Base-by-base conservation (phyloP, 75 land plant genomes). In the Gnetum montanum region DNA sequence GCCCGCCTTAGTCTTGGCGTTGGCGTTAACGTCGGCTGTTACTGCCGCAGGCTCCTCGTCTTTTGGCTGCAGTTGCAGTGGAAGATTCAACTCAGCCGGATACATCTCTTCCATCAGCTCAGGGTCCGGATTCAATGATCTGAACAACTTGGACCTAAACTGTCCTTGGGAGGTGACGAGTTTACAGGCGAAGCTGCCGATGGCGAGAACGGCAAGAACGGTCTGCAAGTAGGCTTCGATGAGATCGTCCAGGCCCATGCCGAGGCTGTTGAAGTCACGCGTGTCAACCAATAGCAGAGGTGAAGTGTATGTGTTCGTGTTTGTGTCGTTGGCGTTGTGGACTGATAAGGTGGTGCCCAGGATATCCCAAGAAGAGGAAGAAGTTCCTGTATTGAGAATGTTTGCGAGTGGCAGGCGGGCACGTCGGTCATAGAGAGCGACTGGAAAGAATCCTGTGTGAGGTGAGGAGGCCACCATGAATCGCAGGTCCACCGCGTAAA, bases 181-280 rank as follows among this genome's bases (percentile, higher is more conserved):
- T 52, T 69, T 69, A 54, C 60, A 69, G 38, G 72, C 72, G 40
- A 69, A 52, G 10, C 60, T 46, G 40, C 63, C 72, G n/a, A 69
- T 69, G 29, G 66, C 72, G 10, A 62, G 34, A 12, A 69, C 58
- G 3, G 72, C 59, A 25, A 69, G 67, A 34, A 69, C 72, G 5
- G 72, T 69, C 72, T 69, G 72, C 72, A 69, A 62, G 72, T 69
- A 69, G 3, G 72, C 72, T 49, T 69, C 72, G 25, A 69, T 69
- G 19, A 69, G 49, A 31, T 69, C 72, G 51, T 69, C 72, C 15
- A 69, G 59, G 4, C 72, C 72, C 27, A 69, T 47, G n/a, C 72
- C 72, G n/a, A 69, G 34, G 10, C 72, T 60, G 46, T 69, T 69
- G 33, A 69, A 69, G 28, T 69, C 72, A 16, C 67, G 40, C 53